Evolutionary conservation across 2,329 filamentous ascomycete species (phyloP), one percentile per base, ranked within the genome.

Genomic region (Colletotrichum sidae): DNA sequence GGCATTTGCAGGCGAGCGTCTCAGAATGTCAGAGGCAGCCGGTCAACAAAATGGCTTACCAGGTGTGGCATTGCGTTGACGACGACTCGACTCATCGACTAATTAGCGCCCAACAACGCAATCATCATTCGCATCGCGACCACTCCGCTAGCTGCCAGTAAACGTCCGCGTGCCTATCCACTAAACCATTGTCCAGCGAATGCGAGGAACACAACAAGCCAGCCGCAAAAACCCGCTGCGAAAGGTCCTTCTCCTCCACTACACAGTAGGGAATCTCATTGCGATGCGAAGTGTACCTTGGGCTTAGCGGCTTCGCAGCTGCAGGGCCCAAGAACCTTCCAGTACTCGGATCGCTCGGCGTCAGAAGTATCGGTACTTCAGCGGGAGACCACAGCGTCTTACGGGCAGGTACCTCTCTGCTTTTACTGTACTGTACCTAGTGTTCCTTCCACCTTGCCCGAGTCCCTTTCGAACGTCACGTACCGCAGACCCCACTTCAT

Each of bases 31-130:
- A 39, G 34, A 55, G 51, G 54, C 61, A 45, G 25, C 60, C 37
- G n/a, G 45, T 33, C 42, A n/a, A 39, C 25, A 34, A 8, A 41
- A 25, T 13, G n/a, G 34, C 34, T 25, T 38, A 47, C 61, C 61
- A 65, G 51, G 51, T 55, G 52, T 61, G 62, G 58, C 51, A 47
- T 52, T 13, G 41, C 25, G 62, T 41, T 65, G 52, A 65, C 62
- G 62, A 65, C 51, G 52, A 62, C 41, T 56, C 41, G 25, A 25
- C 52, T 33, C 39, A 37, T 65, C 58, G 25, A 25, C 25, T 25
- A 25, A 25, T 47, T 62, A 49, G 63, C 58, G 63, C 63, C 58
- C 38, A 54, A 10, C 15, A 35, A 39, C 53, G 25, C 34, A 15
- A 60, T 38, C 37, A 53, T n/a, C 42, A 49, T 25, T 55, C 58